Conservation (phyloP, 306 rosid species). For the Cicer pinnatifidum region DNA sequence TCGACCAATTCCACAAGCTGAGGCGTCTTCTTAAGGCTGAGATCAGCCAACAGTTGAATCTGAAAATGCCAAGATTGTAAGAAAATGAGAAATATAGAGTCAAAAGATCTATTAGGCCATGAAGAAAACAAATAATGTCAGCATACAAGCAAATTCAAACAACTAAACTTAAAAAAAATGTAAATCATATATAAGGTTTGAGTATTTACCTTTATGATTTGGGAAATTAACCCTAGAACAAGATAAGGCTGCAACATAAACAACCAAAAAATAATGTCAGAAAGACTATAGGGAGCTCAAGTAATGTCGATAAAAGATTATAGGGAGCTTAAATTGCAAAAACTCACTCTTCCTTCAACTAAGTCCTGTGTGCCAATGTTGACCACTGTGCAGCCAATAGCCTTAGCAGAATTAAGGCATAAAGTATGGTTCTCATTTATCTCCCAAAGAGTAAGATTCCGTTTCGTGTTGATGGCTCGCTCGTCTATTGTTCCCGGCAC, state of each 20-base stretch:
- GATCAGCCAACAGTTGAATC: conserved; percentile 97
- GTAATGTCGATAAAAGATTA: conserved; percentile 3
- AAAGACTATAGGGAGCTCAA: conserved; percentile 19
- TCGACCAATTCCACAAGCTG: conserved; percentile 94
- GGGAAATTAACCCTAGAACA: conserved; percentile 90
- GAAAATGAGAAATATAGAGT: conserved; percentile 29
- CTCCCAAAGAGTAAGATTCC: conserved; percentile 80
- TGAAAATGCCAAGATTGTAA: conserved; percentile 51
- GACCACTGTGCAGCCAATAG: conserved; percentile 97
- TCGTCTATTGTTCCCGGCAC: conserved; percentile 99
- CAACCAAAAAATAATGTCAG: conserved; percentile 43
- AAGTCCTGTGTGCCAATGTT: conserved; percentile 93
- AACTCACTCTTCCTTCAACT: conserved; percentile 91
- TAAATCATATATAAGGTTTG: conserved; percentile 37
- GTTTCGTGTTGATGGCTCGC: conserved; percentile 84
- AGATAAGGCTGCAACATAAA: conserved; percentile 84
- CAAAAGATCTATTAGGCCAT: conserved; percentile 24
- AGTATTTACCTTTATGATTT: conserved; percentile 84
- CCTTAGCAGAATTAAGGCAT: conserved; percentile 99
- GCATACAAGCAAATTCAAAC: conserved; percentile 27
- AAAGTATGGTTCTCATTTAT: conserved; percentile 95
- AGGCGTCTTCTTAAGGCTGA: conserved; percentile 93
- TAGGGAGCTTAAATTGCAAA: conserved; percentile 27
- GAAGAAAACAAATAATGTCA: conserved; percentile 18
- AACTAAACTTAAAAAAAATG: conserved; percentile 19